Evolutionary conservation across 2,329 filamentous ascomycete genomes (phyloP), one percentile per base, ranked within the genome.

Genomic region (Ophiosphaerella herpotricha): DNA sequence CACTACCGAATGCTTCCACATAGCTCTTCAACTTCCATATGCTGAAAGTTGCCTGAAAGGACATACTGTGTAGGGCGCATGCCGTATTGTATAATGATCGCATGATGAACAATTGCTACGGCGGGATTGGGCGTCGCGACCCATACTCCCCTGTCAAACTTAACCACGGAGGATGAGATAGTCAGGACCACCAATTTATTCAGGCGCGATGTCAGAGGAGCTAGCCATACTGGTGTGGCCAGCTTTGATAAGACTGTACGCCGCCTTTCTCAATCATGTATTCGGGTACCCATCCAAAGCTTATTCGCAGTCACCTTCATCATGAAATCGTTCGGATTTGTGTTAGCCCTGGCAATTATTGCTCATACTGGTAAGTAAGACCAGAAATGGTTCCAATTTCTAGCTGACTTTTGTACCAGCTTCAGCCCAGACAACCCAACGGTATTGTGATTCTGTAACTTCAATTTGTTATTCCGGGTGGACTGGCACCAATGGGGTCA

Each of bases 401-500:
- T n/a, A 2, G n/a, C 31, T 42, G 3, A 43, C 23, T 18, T 4
- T 21, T 16, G 9, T 18, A 34, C 2, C 18, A 67, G 66, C 39
- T 14, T 35, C 50, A 0, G 55, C 49, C 14, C 59, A 68, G 33
- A 53, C 45, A 14, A 58, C 58, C 7, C 52, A 52, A 44, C 57
- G 61, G 8, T 68, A 67, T 39, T 69, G 66, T 33, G 64, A 69
- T 40, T 11, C 48, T 9, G 18, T 36, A 14, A 63, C 62, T 1
- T 61, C 59, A 11, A 73, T 80, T 46, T 77, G 71, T 16, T 80
- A 77, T 49, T 71, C 77, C 23, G 71, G 73, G 4, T 75, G 74
- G 63, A 74, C 70, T 11, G 76, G 64, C 49, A 66, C 67, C 29
- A 72, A 74, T 47, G 70, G 59, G 7, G 48, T 67, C 4, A 58